Evolutionary conservation across 257 asterid genomes (phyloP).

Genomic region (Primulina eburnea): DNA sequence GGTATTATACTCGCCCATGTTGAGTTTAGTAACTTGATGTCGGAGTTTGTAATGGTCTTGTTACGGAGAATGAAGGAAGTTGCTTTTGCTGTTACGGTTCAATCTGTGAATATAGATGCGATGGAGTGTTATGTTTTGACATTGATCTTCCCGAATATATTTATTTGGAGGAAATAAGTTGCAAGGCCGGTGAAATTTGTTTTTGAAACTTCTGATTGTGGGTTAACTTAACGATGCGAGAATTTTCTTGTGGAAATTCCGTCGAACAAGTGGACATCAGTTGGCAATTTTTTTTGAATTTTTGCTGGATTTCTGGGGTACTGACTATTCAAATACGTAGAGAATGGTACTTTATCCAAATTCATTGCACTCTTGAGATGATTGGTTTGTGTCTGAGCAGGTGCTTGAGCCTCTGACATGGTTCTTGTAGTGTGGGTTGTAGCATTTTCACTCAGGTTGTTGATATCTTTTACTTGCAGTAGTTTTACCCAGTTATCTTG

Average conservation of each 20-base stretch:
- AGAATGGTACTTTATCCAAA: neutral
- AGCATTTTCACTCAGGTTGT: slow-evolving; percentile 8
- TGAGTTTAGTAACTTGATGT: neutral
- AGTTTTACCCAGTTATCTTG: neutral
- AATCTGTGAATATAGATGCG: neutral
- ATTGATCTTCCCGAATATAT: neutral
- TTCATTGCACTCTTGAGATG: neutral
- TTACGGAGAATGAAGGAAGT: neutral
- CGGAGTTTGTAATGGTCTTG: neutral
- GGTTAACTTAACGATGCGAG: neutral
- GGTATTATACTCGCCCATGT: slow-evolving; percentile 31
- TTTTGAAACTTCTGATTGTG: neutral
- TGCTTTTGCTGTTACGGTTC: neutral
- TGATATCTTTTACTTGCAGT: slow-evolving; percentile 4
- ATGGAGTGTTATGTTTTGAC: neutral
- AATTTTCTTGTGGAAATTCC: slow-evolving; percentile 9
- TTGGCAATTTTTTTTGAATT: neutral
- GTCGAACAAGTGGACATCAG: slow-evolving; percentile 18
- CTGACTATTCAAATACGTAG: slow-evolving; percentile 6
- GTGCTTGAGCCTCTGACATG: neutral
- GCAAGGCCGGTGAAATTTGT: too few relatives aligned
- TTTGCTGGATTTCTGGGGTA: neutral
- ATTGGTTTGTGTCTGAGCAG: neutral
- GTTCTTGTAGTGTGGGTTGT: neutral
- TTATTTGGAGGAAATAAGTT: neutral